Evolutionary conservation across 2,329 filamentous ascomycete genomes (phyloP), one percentile per base, ranked within the genome.

Genomic region (Penicillium sclerotiorum): DNA sequence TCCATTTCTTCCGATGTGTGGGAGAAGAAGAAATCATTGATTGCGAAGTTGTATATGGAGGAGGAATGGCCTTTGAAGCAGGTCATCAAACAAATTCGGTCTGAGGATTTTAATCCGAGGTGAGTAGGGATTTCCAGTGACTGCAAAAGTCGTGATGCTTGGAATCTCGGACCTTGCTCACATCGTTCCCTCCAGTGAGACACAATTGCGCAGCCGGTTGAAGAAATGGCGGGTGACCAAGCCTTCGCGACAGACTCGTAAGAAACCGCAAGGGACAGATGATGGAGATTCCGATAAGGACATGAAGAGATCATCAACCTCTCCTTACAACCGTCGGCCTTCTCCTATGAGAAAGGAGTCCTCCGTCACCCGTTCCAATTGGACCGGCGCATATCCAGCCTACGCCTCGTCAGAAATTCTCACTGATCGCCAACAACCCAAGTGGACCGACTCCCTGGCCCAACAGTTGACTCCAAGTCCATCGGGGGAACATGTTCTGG

Each of bases 221-320:
- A 74, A 74, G 68, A 74, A 74, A 63, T 74, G 72, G 72, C 63
- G 72, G 17, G 71, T 74, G 32, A 74, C 70, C 48, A 74, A 74
- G 51, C 71, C 71, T n/a, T 73, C 71, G 20, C 71, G 72, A 13
- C 72, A 73, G 50, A 70, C 65, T 43, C 67, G 71, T 43, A 73
- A 73, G 62, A 73, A 72, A 43, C 60, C 65, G n/a, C 59, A 60
- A 38, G 49, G 36, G n/a, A 44, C 62, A 13, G 62, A 64, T 20
- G 63, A 67, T 9, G 37, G 30, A 15, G 50, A 61, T 3, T 50
- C 47, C 7, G 53, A 60, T n/a, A 56, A 49, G 40, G 58, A 62
- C 8, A 37, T 27, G 17, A 48, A 45, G 32, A 40, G 39, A 23
- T 45, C 41, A n/a, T 52, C 56, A 2, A 40, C 45, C 17, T 57